Base-by-base conservation (phyloP, 2,329 filamentous ascomycete genomes). In the Diaporthe citri region DNA sequence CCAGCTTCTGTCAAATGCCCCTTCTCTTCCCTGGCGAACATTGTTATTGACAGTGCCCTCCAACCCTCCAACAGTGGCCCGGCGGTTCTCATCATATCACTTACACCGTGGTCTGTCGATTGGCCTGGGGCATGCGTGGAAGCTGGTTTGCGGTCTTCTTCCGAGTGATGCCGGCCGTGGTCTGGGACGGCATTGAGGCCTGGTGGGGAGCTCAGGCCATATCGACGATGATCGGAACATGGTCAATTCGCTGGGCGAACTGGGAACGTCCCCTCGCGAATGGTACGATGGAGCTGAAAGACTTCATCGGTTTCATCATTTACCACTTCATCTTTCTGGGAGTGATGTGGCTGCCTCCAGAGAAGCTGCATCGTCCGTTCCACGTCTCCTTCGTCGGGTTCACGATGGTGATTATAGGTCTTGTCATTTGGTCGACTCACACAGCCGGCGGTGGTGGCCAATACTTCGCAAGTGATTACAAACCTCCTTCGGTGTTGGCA, bases 151-250 rank as follows among this genome's bases (percentile, higher is more conserved):
- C 72, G 1, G 41, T 73, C 51, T 73, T 73, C 52, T 73, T 73
- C 60, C 72, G 72, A 9, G 72, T 73, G 34, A 74, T 74, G 73
- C 73, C 67, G 25, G 64, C 73, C 1, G n/a, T 74, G 5, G 67
- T 74, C 12, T 74, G 73, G 73, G 64, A 74, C 31, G 64, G 64
- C 20, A 74, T 71, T 25, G 64, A 74, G 52, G 73, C 56, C 41
- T 74, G 67, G 64, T 74, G 73, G 73, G 73, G 73, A 2, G 73
- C 64, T 2, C 73, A 74, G 43, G 64, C 64, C 15, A 71, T 74
- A 17, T 62, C 64, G 3, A 74, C 73, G 9, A 71, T 74, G 73
- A 74, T 74, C 22, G 73, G 64, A 3, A 71, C 73, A 12, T 71
- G 55, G 73, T 74, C 64, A 5, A 36, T 71, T 17, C 46, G 55